These are phyloP conservation scores for Russula compacta DNA, from an alignment of 768 basidiomycete species.

Conservation along the genomic window DNA sequence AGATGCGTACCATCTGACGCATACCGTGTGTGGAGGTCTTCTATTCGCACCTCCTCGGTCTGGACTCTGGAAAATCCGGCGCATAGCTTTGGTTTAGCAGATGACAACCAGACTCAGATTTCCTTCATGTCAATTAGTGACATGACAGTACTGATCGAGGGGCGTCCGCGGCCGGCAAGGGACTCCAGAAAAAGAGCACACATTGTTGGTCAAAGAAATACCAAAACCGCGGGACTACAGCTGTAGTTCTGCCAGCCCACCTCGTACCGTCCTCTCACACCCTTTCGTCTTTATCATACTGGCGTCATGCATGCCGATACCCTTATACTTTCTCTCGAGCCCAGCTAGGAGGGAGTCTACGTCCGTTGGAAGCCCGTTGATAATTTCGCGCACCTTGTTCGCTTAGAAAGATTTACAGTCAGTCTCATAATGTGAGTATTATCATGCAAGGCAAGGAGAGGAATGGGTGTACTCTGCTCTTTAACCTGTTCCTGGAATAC, in stretches of 20 bases:
- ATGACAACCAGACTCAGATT: no score
- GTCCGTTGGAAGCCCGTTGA: background rate
- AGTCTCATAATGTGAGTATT: background rate
- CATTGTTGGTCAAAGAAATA: background rate
- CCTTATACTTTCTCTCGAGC: background rate
- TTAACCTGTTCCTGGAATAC: constrained; percentile 1
- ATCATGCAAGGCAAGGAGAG: background rate
- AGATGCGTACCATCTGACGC: background rate
- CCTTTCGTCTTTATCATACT: background rate
- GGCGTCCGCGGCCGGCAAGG: no score
- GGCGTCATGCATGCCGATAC: background rate
- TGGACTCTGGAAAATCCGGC: no score
- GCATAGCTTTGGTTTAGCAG: no score
- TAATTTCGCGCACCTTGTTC: constrained; percentile 9
- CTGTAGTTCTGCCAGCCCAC: constrained; percentile 6
- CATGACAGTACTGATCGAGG: no score
- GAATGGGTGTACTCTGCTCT: background rate
- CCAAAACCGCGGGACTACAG: background rate
- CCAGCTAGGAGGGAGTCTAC: background rate
- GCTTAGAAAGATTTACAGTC: background rate
- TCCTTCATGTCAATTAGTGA: no score
- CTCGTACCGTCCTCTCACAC: constrained; percentile 6
- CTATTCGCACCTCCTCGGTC: constrained; percentile 26
- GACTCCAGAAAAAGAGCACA: background rate
- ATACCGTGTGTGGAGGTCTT: constrained; percentile 34